Evolutionary conservation across 257 asterid genomes (phyloP).

Genomic region (Gentiana macrophylla): DNA sequence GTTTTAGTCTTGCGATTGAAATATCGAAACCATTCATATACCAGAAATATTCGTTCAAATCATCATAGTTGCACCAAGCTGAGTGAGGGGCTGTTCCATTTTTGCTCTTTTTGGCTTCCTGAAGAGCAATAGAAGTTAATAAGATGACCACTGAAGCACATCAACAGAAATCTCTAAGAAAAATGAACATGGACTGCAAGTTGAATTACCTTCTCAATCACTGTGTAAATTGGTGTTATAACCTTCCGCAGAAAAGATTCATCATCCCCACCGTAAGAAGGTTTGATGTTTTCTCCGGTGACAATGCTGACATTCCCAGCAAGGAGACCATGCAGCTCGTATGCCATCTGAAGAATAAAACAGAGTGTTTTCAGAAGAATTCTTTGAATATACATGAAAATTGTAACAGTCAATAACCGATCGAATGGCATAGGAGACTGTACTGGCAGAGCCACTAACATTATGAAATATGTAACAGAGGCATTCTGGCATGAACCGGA

Average conservation of each 20-base stretch:
- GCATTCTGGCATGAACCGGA: conserved; percentile 98
- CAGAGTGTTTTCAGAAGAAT: not conserved
- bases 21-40: conserved; percentile 15
- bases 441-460: conserved; percentile 41
- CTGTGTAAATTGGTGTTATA: conserved; percentile 80
- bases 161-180: conserved; percentile 5
- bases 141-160: conserved; percentile 8
- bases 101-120: conserved; percentile 76
- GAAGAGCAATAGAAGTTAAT: conserved; percentile 16
- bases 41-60: conserved; percentile 93
- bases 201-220: conserved; percentile 68
- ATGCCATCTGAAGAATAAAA: conserved; percentile 68
- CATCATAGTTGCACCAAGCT: conserved; percentile 97
- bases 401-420: not conserved
- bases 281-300: conserved; percentile 96
- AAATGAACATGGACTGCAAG: conserved; percentile 5
- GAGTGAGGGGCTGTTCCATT: conserved; percentile 88
- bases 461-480: conserved; percentile 96
- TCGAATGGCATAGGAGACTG: conserved; percentile 3
- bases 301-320: conserved; percentile 99
- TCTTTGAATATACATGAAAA: conserved; percentile 4
- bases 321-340: conserved; percentile 95
- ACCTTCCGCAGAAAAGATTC: conserved; percentile 86
- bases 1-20: conserved; percentile 2
- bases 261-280: conserved; percentile 95